Evolutionary conservation across 2,329 filamentous ascomycete species (phyloP).

Genomic region (Penicillium digitatum): DNA sequence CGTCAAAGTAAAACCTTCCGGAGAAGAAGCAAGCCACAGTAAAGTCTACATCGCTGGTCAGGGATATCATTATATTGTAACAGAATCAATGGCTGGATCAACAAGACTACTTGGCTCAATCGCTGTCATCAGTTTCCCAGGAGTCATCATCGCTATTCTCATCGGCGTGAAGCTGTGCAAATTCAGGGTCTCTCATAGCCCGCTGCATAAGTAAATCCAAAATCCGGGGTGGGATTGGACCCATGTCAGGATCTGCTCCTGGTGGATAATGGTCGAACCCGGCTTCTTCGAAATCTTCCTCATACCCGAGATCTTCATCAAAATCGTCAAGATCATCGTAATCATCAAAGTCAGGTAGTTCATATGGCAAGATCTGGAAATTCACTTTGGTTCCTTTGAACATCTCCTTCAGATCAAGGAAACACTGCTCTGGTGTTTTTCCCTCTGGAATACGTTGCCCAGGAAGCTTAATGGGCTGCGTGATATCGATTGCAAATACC

Average conservation of each 20-base stretch:
- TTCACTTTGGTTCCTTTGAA: slow-evolving; percentile 21
- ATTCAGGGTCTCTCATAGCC: slow-evolving; percentile 8
- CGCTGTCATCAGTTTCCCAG: background rate
- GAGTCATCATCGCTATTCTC: background rate
- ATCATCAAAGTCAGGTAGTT: background rate
- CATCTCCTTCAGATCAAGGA: slow-evolving; percentile 9
- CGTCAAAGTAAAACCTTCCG: background rate
- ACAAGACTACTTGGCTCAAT: background rate
- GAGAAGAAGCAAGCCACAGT: background rate
- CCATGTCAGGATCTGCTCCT: background rate
- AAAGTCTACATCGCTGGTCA: background rate
- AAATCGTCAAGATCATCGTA: background rate
- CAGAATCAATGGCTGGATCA: background rate
- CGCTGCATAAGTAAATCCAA: slow-evolving; percentile 3
- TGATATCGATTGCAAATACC: slow-evolving; percentile 19
- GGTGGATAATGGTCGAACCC: background rate
- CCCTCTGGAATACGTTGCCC: slow-evolving; percentile 15
- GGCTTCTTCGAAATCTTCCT: background rate
- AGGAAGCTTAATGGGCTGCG: slow-evolving; percentile 10
- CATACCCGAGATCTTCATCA: background rate
- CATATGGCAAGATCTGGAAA: slow-evolving; percentile 14
- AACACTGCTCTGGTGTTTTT: slow-evolving; percentile 17
- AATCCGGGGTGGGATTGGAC: background rate
- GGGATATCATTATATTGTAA: background rate
- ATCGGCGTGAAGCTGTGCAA: slow-evolving; percentile 2